phyloP scores from a whole-genome alignment of 2,329 filamentous ascomycete genomes.

The Cordyceps javanica region DNA sequence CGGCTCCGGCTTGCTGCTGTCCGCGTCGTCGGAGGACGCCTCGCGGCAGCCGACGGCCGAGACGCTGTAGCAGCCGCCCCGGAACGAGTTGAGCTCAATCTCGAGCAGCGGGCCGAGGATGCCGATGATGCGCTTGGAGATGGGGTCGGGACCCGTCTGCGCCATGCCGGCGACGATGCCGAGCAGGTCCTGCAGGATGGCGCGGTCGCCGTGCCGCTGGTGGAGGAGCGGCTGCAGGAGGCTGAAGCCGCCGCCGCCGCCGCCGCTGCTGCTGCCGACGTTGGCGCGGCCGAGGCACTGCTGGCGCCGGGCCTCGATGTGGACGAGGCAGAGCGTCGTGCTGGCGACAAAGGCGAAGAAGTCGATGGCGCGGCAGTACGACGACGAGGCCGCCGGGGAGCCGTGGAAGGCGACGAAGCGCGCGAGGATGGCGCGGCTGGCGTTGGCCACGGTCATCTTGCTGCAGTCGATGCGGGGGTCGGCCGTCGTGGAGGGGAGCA shows the following conservation, averaged over 20 bases:
- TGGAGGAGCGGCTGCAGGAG: slow-evolving; percentile 27
- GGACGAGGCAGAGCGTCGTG: slow-evolving; percentile 42
- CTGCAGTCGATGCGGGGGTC: slow-evolving; percentile 38
- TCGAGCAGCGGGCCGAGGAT: slow-evolving; percentile 36
- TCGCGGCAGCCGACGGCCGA: slow-evolving; percentile 13
- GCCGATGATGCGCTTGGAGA: slow-evolving; percentile 31
- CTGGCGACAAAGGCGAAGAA: slow-evolving; percentile 44
- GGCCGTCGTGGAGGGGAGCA: slow-evolving; percentile 26
- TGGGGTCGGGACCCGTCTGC: slow-evolving; percentile 28
- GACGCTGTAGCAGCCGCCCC: slow-evolving; percentile 21
- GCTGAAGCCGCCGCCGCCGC: slow-evolving; percentile 16
- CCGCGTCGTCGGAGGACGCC: too few relatives aligned
- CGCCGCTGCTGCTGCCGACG: background rate
- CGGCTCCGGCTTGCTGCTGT: slow-evolving; percentile 7
- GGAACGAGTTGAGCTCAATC: slow-evolving; percentile 32
- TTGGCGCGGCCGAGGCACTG: slow-evolving; percentile 1
- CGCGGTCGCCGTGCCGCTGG: slow-evolving; percentile 36
- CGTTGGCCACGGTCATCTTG: slow-evolving; percentile 36
- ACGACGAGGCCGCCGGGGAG: slow-evolving; percentile 29
- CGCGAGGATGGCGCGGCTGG: slow-evolving; percentile 43
- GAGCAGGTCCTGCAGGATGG: slow-evolving; percentile 30
- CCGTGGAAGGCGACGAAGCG: slow-evolving; percentile 39
- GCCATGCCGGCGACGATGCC: slow-evolving; percentile 31
- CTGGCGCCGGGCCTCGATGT: slow-evolving; percentile 31
- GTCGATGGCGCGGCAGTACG: slow-evolving; percentile 42